These are phyloP conservation scores for Trichomonascus vanleenenianus DNA, from an alignment of 805 yeast genomes.

Conservation along the genomic window DNA sequence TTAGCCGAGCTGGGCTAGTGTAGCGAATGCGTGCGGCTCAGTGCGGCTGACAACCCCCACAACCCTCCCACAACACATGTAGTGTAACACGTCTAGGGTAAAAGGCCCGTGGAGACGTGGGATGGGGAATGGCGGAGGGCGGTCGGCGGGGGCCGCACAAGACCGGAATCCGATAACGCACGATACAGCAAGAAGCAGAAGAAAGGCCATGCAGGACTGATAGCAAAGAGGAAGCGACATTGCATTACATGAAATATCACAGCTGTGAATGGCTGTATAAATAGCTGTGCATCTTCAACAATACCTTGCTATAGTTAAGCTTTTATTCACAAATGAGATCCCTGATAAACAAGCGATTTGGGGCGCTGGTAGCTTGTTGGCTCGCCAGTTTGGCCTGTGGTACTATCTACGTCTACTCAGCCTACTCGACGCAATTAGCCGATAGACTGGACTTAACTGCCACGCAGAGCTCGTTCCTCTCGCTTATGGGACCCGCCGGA, in stretches of 20 bases:
- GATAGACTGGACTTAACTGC: constrained; percentile 47
- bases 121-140: too few species aligned
- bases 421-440: constrained; percentile 67
- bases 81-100: too few species aligned
- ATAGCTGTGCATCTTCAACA: background rate
- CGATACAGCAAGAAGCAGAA: background rate
- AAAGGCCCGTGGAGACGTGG: too few species aligned
- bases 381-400: constrained; percentile 36
- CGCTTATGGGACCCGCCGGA: constrained; percentile 57
- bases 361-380: constrained; percentile 12
- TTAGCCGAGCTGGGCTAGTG: too few species aligned
- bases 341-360: background rate
- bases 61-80: too few species aligned
- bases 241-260: background rate
- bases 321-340: background rate
- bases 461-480: constrained; percentile 52
- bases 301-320: background rate
- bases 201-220: background rate
- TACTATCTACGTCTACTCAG: constrained; percentile 60
- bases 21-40: too few species aligned
- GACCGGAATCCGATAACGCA: background rate
- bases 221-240: background rate
- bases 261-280: too few species aligned
- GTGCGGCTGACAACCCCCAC: too few species aligned
- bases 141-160: too few species aligned